Evolutionary conservation across 305 asterid genomes (phyloP), one percentile per base, ranked within the genome.

Genomic region (Ilex paraguariensis): DNA sequence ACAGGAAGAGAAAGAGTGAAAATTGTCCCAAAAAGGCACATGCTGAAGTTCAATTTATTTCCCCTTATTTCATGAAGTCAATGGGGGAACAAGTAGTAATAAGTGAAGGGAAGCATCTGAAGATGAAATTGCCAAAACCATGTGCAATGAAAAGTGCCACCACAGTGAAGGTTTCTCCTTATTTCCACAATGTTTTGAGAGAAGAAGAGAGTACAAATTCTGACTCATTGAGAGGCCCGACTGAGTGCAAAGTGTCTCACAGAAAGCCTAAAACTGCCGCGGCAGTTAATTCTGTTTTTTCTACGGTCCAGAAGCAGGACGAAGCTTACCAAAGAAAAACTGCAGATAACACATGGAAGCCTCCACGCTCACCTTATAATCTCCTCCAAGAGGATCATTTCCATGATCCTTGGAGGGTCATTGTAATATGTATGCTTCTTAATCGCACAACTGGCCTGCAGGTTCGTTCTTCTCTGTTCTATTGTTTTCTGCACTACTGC

Each of bases 341-440:
- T 52, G 58, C 81, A 48, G 84, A 77, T 45, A 88, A 81, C 78
- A 68, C 57, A 55, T 91, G 98, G 98, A 73, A 11, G 54, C 96
- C 98, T 61, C 98, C 96, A 56, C 78, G 82, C 31, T 85, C 96
- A 4, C 91, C 82, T 52, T 70, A 66, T 54, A 69, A 77, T 72
- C 91, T 91, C 66, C 87, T 91, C 62, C 98, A 91, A 76, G 95
- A 91, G 77, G 84, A 86, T 66, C 98, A 91, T 63, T 74, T 74
- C 10, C 83, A 77, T 69, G 96, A 91, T 91, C 98, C 98, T 48
- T 91, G 98, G 96, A 86, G 95, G 78, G 96, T 91, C 62, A 73
- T 91, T 75, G 81, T 91, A 45, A 91, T 91, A 74, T 91, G 96
- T 61, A 86, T 88, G 83, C 91, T 91, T 73, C 94, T 91, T 59